A percentile compares a stretch with the other conserved stretches of the same genome.
These are phyloP conservation scores for Xerocomus potaroensis DNA, from an alignment of 768 basidiomycete species.

Conservation along the genomic window DNA sequence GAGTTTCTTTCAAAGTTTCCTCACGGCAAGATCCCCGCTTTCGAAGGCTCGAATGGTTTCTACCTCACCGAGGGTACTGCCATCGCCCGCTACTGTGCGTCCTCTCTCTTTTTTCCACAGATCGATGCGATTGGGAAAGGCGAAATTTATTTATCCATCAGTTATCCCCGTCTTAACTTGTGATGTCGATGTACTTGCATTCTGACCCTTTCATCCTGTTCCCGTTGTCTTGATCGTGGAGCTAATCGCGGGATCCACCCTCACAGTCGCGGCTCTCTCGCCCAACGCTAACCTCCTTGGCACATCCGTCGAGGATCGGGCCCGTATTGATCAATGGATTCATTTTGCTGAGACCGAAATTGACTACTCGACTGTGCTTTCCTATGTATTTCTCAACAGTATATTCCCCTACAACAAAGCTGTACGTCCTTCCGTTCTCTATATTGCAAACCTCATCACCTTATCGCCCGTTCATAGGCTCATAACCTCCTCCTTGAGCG, in stretches of 20 bases:
- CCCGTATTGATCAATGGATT: conserved; percentile 82
- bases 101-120: conserved; percentile 5
- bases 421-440: conserved; percentile 38
- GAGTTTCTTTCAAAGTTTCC: conserved; percentile 75
- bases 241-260: conserved; percentile 6
- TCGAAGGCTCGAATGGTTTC: conserved; percentile 74
- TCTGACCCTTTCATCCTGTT: conserved; percentile 10
- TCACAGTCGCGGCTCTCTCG: conserved; percentile 67
- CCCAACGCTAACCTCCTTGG: conserved; percentile 82
- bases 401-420: conserved; percentile 78
- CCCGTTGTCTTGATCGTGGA: conserved; percentile 6
- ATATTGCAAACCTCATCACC: neutral
- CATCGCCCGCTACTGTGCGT: conserved; percentile 89
- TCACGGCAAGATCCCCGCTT: conserved; percentile 79
- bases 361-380: conserved; percentile 32
- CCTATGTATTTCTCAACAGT: conserved; percentile 43
- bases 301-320: conserved; percentile 55
- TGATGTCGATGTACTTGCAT: conserved; percentile 43
- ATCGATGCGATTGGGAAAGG: conserved; percentile 18
- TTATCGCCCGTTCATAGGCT: conserved; percentile 45
- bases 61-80: conserved; percentile 71
- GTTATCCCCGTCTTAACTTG: conserved; percentile 72
- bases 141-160: conserved; percentile 39
- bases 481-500: conserved; percentile 54
- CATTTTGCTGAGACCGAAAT: conserved; percentile 72